Evolutionary conservation across 2,329 filamentous ascomycete genomes (phyloP).

Genomic region (Penicillium sclerotiorum): DNA sequence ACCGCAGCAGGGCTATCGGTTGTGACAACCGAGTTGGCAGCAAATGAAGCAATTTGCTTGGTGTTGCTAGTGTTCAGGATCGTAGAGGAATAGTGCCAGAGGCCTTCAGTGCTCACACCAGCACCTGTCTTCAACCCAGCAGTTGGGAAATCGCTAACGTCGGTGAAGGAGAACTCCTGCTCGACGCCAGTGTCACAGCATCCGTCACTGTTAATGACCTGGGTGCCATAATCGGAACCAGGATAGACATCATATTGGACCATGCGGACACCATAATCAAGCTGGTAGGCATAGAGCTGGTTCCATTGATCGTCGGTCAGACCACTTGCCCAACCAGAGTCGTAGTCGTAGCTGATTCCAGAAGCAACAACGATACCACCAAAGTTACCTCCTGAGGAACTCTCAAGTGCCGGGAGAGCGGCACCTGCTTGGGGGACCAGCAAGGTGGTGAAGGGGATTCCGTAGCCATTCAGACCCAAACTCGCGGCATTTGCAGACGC

Average conservation of each 20-base stretch:
- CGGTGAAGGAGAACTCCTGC: conserved; percentile 58
- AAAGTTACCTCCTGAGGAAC: conserved; percentile 56
- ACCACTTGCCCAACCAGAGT: conserved; percentile 52
- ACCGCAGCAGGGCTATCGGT: conserved; percentile 56
- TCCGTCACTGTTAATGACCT: conserved; percentile 40
- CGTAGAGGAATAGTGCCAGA: conserved; percentile 62
- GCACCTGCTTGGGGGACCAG: conserved; percentile 58
- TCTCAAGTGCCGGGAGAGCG: conserved; percentile 56
- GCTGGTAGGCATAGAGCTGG: conserved; percentile 60
- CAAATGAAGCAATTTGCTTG: conserved; percentile 59
- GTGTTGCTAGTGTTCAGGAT: conserved; percentile 58
- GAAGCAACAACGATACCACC: conserved; percentile 60
- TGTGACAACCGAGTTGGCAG: conserved; percentile 44
- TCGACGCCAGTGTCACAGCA: conserved; percentile 55
- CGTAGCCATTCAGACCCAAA: conserved; percentile 62
- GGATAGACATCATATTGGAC: conserved; percentile 63
- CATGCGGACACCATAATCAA: conserved; percentile 61
- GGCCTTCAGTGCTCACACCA: conserved; percentile 53
- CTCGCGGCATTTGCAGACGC: conserved; percentile 52
- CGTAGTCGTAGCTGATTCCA: conserved; percentile 59
- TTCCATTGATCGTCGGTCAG: conserved; percentile 61
- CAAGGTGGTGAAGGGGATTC: conserved; percentile 60
- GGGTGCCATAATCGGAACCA: conserved; percentile 52
- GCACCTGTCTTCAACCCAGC: conserved; percentile 57
- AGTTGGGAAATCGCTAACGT: conserved; percentile 56